Evolutionary conservation across 2,329 filamentous ascomycete genomes (phyloP), one percentile per base, ranked within the genome.

Genomic region (Calonectria honghensis): DNA sequence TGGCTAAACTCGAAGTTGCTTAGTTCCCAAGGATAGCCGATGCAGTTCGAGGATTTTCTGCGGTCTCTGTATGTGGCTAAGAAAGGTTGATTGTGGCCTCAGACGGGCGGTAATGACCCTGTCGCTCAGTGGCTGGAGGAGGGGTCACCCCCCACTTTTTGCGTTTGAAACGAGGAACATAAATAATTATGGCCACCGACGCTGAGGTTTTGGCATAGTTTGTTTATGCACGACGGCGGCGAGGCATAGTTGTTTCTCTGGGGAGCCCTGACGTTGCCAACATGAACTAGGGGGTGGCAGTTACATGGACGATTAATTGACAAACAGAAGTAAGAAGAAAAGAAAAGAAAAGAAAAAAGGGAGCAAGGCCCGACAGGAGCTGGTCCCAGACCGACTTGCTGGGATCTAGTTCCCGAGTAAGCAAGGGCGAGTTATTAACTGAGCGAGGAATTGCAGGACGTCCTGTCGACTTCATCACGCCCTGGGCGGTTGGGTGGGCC

Each of bases 1-100:
- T 70, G 32, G 59, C 72, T 70, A 73, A 39, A 32, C 67, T 51
- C 72, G 35, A 73, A 70, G 57, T 51, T 70, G 72, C 51, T 70
- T 73, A 73, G 72, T 70, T 73, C 50, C 39, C 35, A 27, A 63
- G 51, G 61, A 70, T 61, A 67, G 32, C 48, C 27, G 61, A 41
- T 54, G 48, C 50, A 54, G 66, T 69, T 69, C 66, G 66, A 71
- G 59, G 59, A 51, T 41, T 65, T 51, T 73, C 57, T 52, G 39
- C 48, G 31, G 57, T 63, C 20, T 59, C 52, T 50, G n/a, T 37
- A 66, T 66, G 71, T 70, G 71, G 71, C 59, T 73, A 59, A 50
- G 59, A 61, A 66, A 70, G 50, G 66, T 66, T 66, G 71, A 70
- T 54, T 54, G 48, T 24, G 41, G 59, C 54, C 50, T 59, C 51